These are phyloP conservation scores for Dimargaris cristalligena DNA, from an alignment of 192 early-diverging fungal species.

Conservation along the genomic window DNA sequence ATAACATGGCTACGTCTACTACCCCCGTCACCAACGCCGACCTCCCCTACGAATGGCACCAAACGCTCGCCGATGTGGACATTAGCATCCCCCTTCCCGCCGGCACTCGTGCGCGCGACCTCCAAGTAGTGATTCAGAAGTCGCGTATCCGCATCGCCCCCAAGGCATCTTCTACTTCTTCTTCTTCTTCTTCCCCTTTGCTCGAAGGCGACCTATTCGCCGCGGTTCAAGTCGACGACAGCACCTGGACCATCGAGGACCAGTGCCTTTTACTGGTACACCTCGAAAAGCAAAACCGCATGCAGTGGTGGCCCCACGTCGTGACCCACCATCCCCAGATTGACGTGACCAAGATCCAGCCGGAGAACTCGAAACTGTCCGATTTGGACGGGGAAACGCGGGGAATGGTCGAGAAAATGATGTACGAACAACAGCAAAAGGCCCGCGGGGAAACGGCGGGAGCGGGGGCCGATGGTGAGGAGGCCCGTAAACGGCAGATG, in stretches of 20 bases:
- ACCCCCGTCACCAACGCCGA: too few relatives aligned
- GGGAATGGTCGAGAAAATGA: slow-evolving; percentile 91
- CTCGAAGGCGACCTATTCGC: slow-evolving; percentile 53
- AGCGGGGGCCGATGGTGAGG: slow-evolving; percentile 65
- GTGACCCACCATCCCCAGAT: slow-evolving; percentile 61
- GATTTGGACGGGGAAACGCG: slow-evolving; percentile 84
- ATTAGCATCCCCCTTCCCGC: slow-evolving; percentile 49
- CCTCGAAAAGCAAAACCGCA: slow-evolving; percentile 64
- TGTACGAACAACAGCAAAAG: slow-evolving; percentile 88
- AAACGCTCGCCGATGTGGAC: slow-evolving; percentile 73
- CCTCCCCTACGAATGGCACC: slow-evolving; percentile 64
- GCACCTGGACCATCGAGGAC: slow-evolving; percentile 57
- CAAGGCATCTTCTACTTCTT: too few relatives aligned
- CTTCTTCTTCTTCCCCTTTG: too few relatives aligned
- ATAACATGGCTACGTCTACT: too few relatives aligned
- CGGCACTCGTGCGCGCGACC: slow-evolving; percentile 48
- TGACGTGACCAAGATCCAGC: slow-evolving; percentile 74
- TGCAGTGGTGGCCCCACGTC: slow-evolving; percentile 84
- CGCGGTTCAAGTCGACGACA: slow-evolving; percentile 53
- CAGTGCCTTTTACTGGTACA: slow-evolving; percentile 58
- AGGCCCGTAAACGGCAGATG: slow-evolving; percentile 54
- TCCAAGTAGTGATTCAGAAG: slow-evolving; percentile 49
- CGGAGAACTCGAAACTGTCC: slow-evolving; percentile 72
- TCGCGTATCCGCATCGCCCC: slow-evolving; percentile 39
- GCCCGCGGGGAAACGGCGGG: slow-evolving; percentile 41